Evolutionary conservation across 108 stramenopile species (phyloP).

Genomic region (Cyclotella atomus): DNA sequence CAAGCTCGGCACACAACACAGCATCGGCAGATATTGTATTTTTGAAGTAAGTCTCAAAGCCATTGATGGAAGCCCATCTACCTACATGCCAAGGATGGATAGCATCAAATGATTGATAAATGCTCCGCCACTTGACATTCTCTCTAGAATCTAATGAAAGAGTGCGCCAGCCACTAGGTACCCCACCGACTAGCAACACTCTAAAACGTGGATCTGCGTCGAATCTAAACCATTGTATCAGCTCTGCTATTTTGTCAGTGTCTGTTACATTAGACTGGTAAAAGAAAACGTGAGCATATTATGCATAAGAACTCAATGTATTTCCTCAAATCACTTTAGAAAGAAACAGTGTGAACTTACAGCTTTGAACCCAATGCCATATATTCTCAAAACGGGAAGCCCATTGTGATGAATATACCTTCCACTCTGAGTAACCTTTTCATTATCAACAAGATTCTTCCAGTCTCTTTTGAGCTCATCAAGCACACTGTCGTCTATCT

Average conservation of each 20-base stretch:
- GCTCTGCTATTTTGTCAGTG: conserved; percentile 11
- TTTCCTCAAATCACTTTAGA: not conserved
- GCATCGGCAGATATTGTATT: conserved; percentile 30
- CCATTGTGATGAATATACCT: conserved; percentile 53
- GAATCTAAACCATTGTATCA: conserved; percentile 44
- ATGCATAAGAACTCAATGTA: not conserved
- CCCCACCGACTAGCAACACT: conserved; percentile 48
- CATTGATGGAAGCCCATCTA: conserved; percentile 15
- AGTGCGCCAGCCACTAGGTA: conserved; percentile 33
- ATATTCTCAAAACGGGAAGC: conserved; percentile 35
- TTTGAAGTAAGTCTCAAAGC: conserved; percentile 5
- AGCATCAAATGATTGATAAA: conserved; percentile 44
- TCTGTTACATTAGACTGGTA: conserved; percentile 14
- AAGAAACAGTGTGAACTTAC: not conserved
- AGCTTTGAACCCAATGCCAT: conserved; percentile 40
- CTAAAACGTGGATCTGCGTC: conserved; percentile 32
- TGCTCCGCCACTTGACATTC: conserved; percentile 11
- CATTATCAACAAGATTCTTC: conserved; percentile 46
- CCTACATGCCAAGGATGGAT: conserved; percentile 58
- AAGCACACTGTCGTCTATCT: conserved; percentile 24
- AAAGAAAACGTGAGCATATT: too few relatives aligned
- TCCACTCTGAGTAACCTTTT: conserved; percentile 38
- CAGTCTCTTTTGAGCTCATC: conserved; percentile 49
- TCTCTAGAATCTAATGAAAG: conserved; percentile 20
- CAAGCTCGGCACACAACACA: conserved; percentile 17